Percentiles rank a stretch among this genome's conserved stretches.
These are phyloP conservation scores for Botryobasidium botryosum DNA, from an alignment of 768 basidiomycete species.

Conservation along the genomic window DNA sequence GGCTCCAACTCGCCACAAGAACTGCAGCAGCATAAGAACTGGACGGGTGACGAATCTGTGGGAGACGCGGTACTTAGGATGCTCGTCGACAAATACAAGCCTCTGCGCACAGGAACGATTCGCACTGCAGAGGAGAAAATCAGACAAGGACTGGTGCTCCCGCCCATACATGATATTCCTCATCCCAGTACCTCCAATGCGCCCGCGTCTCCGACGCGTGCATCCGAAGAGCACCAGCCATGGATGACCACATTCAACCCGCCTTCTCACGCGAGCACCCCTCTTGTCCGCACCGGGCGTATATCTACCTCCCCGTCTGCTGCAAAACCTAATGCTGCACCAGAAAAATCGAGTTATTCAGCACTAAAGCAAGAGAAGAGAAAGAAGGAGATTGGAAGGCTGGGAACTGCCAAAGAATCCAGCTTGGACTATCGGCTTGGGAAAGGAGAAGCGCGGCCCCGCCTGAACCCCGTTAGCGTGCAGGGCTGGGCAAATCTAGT, in stretches of 20 bases:
- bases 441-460: background rate
- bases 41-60: slow-evolving; percentile 61
- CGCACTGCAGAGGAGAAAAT: slow-evolving; percentile 50
- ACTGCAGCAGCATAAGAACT: slow-evolving; percentile 46
- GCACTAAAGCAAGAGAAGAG: slow-evolving; percentile 32
- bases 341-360: too few species aligned
- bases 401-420: slow-evolving; percentile 48
- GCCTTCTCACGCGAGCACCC: slow-evolving; percentile 37
- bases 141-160: slow-evolving; percentile 17
- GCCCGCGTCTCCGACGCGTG: background rate
- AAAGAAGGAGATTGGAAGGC: slow-evolving; percentile 34
- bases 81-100: slow-evolving; percentile 78
- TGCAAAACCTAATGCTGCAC: slow-evolving; percentile 18
- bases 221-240: slow-evolving; percentile 36
- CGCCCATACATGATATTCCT: slow-evolving; percentile 26
- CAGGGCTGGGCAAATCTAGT: slow-evolving; percentile 62
- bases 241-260: slow-evolving; percentile 53
- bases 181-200: slow-evolving; percentile 15
- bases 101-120: slow-evolving; percentile 44
- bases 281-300: slow-evolving; percentile 31
- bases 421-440: slow-evolving; percentile 65
- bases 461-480: slow-evolving; percentile 38
- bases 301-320: slow-evolving; percentile 20
- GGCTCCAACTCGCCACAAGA: too few species aligned
- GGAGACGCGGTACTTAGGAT: slow-evolving; percentile 62